phyloP scores from a whole-genome alignment of 371 early-diverging fungal genomes.

The Mortierella sp. region DNA sequence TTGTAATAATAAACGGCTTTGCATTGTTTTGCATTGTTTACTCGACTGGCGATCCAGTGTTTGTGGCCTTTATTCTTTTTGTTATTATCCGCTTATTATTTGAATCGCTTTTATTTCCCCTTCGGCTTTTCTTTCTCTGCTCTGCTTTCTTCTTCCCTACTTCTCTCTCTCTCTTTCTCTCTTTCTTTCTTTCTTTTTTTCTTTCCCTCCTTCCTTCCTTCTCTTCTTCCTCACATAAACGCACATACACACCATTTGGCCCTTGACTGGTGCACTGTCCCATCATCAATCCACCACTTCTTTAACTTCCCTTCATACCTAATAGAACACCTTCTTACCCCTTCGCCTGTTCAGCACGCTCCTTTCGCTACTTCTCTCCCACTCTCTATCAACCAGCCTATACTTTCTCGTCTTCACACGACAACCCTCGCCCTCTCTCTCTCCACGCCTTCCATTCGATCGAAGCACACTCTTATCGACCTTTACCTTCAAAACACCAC shows the following conservation, averaged over 20 bases:
- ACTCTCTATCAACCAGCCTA: background rate
- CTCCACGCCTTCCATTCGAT: no score
- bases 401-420: background rate
- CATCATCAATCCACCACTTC: background rate
- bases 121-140: background rate
- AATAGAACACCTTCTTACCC: background rate
- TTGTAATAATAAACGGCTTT: background rate
- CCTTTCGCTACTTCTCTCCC: background rate
- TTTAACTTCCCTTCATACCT: background rate
- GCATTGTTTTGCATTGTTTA: background rate
- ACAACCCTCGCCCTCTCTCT: no score
- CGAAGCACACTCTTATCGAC: no score
- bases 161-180: background rate
- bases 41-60: no score
- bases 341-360: background rate
- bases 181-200: background rate
- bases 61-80: background rate
- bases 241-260: background rate
- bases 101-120: background rate
- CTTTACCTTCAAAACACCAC: no score
- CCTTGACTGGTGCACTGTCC: conserved; percentile 3
- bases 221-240: background rate
- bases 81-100: background rate
- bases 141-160: background rate
- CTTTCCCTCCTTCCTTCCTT: background rate